phyloP scores from a whole-genome alignment of 768 basidiomycete genomes.

The button mushroom (Agaricus bisporus) region DNA sequence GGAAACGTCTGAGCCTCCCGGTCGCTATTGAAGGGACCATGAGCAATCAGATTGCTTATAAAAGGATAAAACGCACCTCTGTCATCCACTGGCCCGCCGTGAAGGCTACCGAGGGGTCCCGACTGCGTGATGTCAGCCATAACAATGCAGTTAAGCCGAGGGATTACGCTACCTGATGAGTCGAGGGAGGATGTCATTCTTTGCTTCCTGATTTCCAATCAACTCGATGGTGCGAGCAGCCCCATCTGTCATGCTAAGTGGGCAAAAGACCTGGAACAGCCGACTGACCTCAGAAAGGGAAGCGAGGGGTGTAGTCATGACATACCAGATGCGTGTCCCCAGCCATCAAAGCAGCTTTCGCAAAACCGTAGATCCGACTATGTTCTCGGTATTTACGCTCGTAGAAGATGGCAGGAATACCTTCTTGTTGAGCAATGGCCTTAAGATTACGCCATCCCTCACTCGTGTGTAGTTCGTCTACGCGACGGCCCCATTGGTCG shows the following conservation, averaged over 20 bases:
- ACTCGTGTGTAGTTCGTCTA: slow-evolving; percentile 63
- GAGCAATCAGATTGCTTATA: slow-evolving; percentile 24
- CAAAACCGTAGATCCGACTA: slow-evolving; percentile 60
- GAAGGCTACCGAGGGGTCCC: slow-evolving; percentile 54
- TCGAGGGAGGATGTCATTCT: slow-evolving; percentile 48
- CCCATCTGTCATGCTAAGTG: slow-evolving; percentile 78
- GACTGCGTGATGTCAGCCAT: slow-evolving; percentile 30
- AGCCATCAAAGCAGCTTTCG: slow-evolving; percentile 54
- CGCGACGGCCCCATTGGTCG: slow-evolving; percentile 64
- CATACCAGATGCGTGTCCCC: slow-evolving; percentile 59
- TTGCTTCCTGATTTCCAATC: slow-evolving; percentile 53
- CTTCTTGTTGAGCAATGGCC: slow-evolving; percentile 54
- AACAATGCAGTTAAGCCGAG: not conserved
- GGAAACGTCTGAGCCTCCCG: slow-evolving; percentile 73
- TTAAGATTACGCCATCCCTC: slow-evolving; percentile 72
- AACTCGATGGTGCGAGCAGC: slow-evolving; percentile 69
- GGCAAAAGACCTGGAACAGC: slow-evolving; percentile 54
- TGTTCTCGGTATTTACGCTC: slow-evolving; percentile 55
- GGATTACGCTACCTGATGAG: slow-evolving; percentile 45
- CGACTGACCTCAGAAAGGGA: not conserved
- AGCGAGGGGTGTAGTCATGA: slow-evolving; percentile 11
- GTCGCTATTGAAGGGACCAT: slow-evolving; percentile 37
- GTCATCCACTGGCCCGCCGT: slow-evolving; percentile 87
- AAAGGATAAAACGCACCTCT: slow-evolving; percentile 35
- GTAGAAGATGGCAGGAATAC: slow-evolving; percentile 61